phyloP scores from a whole-genome alignment of 192 early-diverging fungal genomes.

The Coemansia sp. region DNA sequence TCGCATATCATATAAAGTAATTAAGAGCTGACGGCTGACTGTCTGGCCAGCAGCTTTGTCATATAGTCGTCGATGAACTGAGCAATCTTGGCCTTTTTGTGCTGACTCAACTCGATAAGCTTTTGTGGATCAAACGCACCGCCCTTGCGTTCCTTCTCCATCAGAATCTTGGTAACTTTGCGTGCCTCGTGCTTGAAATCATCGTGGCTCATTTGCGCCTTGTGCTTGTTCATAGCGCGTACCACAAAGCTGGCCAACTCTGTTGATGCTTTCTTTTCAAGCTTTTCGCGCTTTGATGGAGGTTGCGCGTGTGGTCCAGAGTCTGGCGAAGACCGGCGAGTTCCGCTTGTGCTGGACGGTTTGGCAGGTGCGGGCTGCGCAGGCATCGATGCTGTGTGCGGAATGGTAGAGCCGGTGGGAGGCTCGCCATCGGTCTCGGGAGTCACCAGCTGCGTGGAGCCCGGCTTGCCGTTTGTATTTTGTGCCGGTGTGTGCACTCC shows the following conservation, averaged over 20 bases:
- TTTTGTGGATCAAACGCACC: constrained; percentile 38
- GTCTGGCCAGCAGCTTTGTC: constrained; percentile 10
- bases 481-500: constrained; percentile 14
- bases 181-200: constrained; percentile 56
- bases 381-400: background rate
- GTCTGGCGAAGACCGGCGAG: constrained; percentile 18
- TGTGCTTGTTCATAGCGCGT: constrained; percentile 46
- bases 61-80: constrained; percentile 52
- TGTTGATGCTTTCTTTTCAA: constrained; percentile 42
- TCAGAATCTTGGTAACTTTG: constrained; percentile 53
- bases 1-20: background rate
- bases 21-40: background rate
- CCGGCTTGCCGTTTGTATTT: background rate
- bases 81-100: constrained; percentile 53
- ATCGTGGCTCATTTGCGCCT: constrained; percentile 42
- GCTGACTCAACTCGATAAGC: constrained; percentile 45
- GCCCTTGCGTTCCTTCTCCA: constrained; percentile 56
- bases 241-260: constrained; percentile 55
- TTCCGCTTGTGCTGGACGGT: constrained; percentile 4
- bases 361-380: background rate
- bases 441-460: constrained; percentile 30
- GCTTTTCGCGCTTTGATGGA: constrained; percentile 36
- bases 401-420: background rate
- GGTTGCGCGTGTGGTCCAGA: constrained; percentile 1
- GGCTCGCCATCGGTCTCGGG: constrained; percentile 47